Evolutionary conservation across 768 basidiomycete species (phyloP), one percentile per base, ranked within the genome.

Genomic region (Kwoniella bestiolae): DNA sequence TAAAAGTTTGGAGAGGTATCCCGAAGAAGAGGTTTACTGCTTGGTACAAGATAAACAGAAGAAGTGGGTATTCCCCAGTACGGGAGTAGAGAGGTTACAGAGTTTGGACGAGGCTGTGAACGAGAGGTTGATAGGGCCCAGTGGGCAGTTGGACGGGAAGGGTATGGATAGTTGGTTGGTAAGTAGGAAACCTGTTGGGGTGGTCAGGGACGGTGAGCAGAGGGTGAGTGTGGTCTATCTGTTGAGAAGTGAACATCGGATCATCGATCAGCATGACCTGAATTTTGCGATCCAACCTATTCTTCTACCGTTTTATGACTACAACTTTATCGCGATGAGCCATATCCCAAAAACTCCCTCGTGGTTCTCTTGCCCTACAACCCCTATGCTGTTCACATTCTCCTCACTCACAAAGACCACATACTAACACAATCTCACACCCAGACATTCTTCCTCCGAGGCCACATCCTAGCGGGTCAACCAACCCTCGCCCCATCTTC

Each of bases 401-500:
- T n/a, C n/a, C n/a, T n/a, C n/a, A n/a, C n/a, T n/a, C n/a, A n/a
- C n/a, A n/a, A n/a, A n/a, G n/a, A n/a, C n/a, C n/a, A n/a, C n/a
- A n/a, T n/a, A n/a, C n/a, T n/a, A n/a, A n/a, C n/a, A n/a, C n/a
- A n/a, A n/a, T 16, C 16, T 26, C 29, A 14, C 34, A 8, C 28
- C n/a, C 74, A 96, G 94, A 85, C 90, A 21, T 99, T 98, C 83
- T 91, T 96, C 84, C 91, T 91, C 84, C 96, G 96, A 79, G 91
- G 87, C 21, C 94, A 96, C 76, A 91, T 97, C 58, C 85, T 97
- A 75, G 88, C 91, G 2, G 95, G 95, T 18, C 91, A 94, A 79
- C 89, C 89, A 32, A 84, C 83, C 21, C 87, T 89, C 18, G 79
- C 86, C 32, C 77, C 83, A n/a, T 80, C 84, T 18, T 72, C 80